Percentiles rank a stretch among this genome's conserved stretches.
Evolutionary conservation across 148 eudicot species (phyloP).

Genomic region (Spergularia bocconei): DNA sequence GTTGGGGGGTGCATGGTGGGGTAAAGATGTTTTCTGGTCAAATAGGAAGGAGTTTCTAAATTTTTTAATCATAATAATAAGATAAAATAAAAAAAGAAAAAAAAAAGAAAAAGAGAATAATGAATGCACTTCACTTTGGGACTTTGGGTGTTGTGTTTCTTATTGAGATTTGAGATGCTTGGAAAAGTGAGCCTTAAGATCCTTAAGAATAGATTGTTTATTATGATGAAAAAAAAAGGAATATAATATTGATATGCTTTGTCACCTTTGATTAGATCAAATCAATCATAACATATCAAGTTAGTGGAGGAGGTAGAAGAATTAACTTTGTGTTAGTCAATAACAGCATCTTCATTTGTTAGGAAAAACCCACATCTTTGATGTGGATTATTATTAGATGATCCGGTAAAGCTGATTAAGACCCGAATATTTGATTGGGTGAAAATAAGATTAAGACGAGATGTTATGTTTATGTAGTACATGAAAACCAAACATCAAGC

Average conservation of each 20-base stretch:
- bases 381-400: no score
- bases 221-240: background rate
- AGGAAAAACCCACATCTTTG: background rate
- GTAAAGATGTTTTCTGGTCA: slow-evolving; percentile 21
- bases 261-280: slow-evolving; percentile 19
- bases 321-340: background rate
- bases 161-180: slow-evolving; percentile 17
- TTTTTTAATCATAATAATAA: no score
- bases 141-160: background rate
- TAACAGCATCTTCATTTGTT: background rate
- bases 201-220: background rate
- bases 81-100: no score
- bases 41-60: background rate
- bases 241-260: background rate
- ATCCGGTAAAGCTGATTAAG: no score
- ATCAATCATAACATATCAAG: slow-evolving; percentile 1
- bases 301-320: background rate
- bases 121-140: background rate
- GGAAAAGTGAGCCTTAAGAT: slow-evolving; percentile 15
- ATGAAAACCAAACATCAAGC: no score
- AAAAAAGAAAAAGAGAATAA: slow-evolving; percentile 3
- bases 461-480: no score
- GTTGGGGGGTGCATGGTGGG: slow-evolving; percentile 17
- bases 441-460: no score
- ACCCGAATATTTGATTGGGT: no score